These are phyloP conservation scores for Lactuca saligna DNA, from an alignment of 129 eudicot species.

Conservation along the genomic window DNA sequence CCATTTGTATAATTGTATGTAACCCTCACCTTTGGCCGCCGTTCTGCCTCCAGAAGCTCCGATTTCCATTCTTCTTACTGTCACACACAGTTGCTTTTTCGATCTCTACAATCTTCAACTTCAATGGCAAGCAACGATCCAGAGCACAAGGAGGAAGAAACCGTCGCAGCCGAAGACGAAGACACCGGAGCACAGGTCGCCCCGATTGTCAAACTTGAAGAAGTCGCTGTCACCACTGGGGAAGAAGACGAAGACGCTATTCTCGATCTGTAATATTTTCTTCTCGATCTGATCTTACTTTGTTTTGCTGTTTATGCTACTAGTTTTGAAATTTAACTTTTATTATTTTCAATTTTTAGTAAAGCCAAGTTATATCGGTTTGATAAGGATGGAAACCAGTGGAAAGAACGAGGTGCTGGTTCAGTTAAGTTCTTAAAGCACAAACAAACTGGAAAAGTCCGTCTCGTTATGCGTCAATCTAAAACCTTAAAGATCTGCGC, in stretches of 20 bases:
- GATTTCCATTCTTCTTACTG: neutral
- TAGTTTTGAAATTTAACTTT: neutral
- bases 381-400: constrained; percentile 78
- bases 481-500: constrained; percentile 87
- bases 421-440: constrained; percentile 72
- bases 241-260: constrained; percentile 75
- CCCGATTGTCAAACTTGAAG: constrained; percentile 74
- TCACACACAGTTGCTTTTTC: neutral
- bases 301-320: neutral
- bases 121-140: constrained; percentile 66
- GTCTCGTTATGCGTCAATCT: constrained; percentile 74
- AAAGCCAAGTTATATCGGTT: constrained; percentile 75
- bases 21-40: constrained; percentile 31
- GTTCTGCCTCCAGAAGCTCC: constrained; percentile 17
- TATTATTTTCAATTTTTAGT: neutral
- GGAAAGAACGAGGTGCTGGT: constrained; percentile 92
- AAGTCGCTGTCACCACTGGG: constrained; percentile 74
- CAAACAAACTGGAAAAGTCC: constrained; percentile 60
- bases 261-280: constrained; percentile 57
- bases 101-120: neutral
- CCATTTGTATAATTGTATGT: neutral
- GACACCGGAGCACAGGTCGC: constrained; percentile 87
- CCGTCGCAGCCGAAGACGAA: constrained; percentile 63
- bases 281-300: constrained; percentile 14
- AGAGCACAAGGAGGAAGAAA: constrained; percentile 59